These are phyloP conservation scores for Globisporangium yorkense DNA, from an alignment of 352 stramenopile genomes.

Conservation along the genomic window DNA sequence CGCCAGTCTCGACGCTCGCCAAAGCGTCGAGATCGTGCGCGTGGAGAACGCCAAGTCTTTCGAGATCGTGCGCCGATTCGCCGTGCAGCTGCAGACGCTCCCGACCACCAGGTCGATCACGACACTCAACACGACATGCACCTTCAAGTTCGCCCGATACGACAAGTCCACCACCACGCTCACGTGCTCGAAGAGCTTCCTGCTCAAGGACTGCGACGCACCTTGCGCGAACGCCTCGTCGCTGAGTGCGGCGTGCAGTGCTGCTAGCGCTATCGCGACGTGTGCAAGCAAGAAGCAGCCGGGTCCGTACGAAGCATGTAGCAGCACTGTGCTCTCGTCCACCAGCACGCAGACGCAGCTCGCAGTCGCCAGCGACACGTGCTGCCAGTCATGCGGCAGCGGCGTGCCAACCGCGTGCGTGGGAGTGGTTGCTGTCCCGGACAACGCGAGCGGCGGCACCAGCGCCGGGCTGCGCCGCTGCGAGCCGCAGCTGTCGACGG, in stretches of 20 bases:
- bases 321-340: conserved; percentile 2
- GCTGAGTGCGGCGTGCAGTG: neutral
- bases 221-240: conserved; percentile 12
- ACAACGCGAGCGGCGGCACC: neutral
- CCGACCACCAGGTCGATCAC: conserved; percentile 11
- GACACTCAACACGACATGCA: conserved; percentile 11
- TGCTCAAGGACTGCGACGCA: conserved; percentile 19
- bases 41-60: neutral
- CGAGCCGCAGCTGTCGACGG: neutral
- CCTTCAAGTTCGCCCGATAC: conserved; percentile 14
- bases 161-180: conserved; percentile 8
- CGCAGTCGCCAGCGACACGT: neutral
- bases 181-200: conserved; percentile 15
- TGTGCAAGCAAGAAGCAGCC: neutral
- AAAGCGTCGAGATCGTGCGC: conserved; percentile 4
- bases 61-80: conserved; percentile 8
- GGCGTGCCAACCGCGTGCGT: neutral
- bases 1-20: conserved; percentile 3
- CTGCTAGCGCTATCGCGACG: neutral
- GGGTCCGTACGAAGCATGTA: conserved; percentile 3
- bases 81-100: conserved; percentile 5
- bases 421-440: neutral
- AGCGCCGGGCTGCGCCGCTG: conserved; percentile 5
- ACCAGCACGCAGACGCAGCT: conserved; percentile 4
- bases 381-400: conserved; percentile 8